Evolutionary conservation across 2,329 filamentous ascomycete species (phyloP), one percentile per base, ranked within the genome.

Genomic region (Neocucurbitaria cava): DNA sequence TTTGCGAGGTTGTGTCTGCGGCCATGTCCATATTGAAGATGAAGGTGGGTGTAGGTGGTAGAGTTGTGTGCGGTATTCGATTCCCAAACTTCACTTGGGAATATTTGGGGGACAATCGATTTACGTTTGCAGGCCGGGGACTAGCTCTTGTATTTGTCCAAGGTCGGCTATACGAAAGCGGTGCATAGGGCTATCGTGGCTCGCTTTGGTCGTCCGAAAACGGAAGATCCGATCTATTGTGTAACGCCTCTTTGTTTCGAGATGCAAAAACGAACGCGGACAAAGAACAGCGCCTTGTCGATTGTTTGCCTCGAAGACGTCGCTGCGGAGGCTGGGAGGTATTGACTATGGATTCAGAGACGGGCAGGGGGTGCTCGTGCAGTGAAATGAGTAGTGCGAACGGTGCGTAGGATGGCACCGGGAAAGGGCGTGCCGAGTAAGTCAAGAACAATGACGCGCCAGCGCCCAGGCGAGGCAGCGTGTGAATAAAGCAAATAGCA

Each of bases 131-230:
- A 49, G 54, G 47, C 28, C 24, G 20, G 21, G 17, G 30, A 11
- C 30, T 13, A 39, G 38, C 35, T 38, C 50, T 56, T 52, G 53
- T 54, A 51, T 35, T 36, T 48, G 45, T 40, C 48, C 33, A 41
- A 15, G 44, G 39, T 40, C 18, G 20, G 39, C 26, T 15, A 17
- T 31, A 48, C 43, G 53, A 49, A 59, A 52, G 59, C 53, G 46
- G 52, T 38, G 49, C 54, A 54, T 60, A 39, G 43, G 58, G 42
- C 43, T 54, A 45, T 43, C 42, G 60, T 62, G 54, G 57, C 57
- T 49, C 55, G 55, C 42, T 40, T 53, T 50, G 54, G 51, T 49
- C 48, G 54, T 51, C 57, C 53, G 54, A 52, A 56, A 56, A 53
- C 50, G 53, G 49, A 52, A 49, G 26, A 46, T 49, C 23, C 36